phyloP scores from a whole-genome alignment of 2,329 filamentous ascomycete genomes.

The Colletotrichum echinochloae region DNA sequence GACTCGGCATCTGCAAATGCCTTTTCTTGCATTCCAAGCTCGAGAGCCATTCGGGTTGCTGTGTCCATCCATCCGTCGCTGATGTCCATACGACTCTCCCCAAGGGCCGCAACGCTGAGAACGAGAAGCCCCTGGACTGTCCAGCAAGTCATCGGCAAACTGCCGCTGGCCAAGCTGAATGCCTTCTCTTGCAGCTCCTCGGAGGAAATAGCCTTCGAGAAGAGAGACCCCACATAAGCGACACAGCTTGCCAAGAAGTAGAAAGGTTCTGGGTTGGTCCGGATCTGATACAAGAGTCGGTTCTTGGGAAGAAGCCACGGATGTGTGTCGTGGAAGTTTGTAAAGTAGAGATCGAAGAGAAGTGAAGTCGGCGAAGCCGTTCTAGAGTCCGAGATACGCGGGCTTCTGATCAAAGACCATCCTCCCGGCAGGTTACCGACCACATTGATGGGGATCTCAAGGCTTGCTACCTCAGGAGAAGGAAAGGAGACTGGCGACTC shows the following conservation, averaged over 20 bases:
- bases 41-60: constrained; percentile 48
- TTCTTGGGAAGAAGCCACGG: constrained; percentile 39
- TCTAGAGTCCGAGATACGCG: constrained; percentile 22
- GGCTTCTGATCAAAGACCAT: constrained; percentile 42
- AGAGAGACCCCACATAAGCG: constrained; percentile 55
- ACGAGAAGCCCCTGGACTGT: constrained; percentile 51
- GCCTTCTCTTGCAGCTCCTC: constrained; percentile 48
- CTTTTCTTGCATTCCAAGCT: constrained; percentile 50
- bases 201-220: constrained; percentile 47
- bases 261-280: constrained; percentile 20
- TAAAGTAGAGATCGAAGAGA: constrained; percentile 47
- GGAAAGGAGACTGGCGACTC: constrained; percentile 25
- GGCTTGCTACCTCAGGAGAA: constrained; percentile 43
- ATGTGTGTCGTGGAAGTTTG: constrained; percentile 43
- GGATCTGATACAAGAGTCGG: constrained; percentile 32
- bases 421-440: constrained; percentile 44
- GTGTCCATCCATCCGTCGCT: constrained; percentile 46
- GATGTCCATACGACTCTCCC: constrained; percentile 47
- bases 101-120: constrained; percentile 47
- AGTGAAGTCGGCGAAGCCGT: constrained; percentile 34
- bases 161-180: constrained; percentile 49
- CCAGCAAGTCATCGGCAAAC: constrained; percentile 49
- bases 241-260: constrained; percentile 51
- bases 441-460: constrained; percentile 40
- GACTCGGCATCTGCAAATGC: constrained; percentile 48